Conservation (phyloP, 1,139 yeast genomes). For the Geotrichum candidum region DNA sequence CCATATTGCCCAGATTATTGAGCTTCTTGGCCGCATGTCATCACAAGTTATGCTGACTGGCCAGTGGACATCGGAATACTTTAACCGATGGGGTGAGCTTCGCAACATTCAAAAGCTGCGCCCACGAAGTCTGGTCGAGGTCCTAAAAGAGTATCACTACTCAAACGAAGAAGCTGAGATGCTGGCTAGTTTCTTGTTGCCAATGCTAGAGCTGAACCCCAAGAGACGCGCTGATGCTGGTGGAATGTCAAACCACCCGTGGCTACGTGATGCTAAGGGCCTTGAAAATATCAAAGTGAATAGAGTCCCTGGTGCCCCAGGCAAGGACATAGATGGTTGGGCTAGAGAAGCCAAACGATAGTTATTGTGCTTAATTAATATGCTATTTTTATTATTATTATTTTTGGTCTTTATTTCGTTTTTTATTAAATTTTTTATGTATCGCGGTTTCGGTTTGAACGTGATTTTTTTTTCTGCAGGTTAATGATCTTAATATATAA, state of each 20-base stretch:
- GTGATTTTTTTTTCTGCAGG: too few species aligned
- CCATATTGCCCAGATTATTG: constrained; percentile 79
- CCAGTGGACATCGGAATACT: constrained; percentile 47
- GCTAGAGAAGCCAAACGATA: constrained; percentile 19
- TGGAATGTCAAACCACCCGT: constrained; percentile 69
- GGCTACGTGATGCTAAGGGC: constrained; percentile 63
- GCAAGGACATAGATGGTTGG: constrained; percentile 77
- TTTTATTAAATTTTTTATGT: too few species aligned
- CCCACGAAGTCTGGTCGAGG: constrained; percentile 65
- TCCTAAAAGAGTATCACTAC: constrained; percentile 63
- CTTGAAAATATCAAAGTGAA: constrained; percentile 47
- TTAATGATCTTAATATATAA: too few species aligned
- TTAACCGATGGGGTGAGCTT: constrained; percentile 49
- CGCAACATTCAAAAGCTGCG: constrained; percentile 58
- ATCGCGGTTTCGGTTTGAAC: too few species aligned
- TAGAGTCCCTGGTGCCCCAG: constrained; percentile 56
- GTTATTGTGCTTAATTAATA: too few species aligned
- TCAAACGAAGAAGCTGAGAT: constrained; percentile 49
- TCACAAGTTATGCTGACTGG: constrained; percentile 48
- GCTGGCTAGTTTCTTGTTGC: constrained; percentile 57
- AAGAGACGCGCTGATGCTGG: constrained; percentile 73
- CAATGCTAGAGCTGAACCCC: constrained; percentile 70
- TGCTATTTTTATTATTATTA: too few species aligned
- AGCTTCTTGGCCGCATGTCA: constrained; percentile 61
- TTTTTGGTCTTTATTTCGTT: too few species aligned